Evolutionary conservation across 2,329 filamentous ascomycete genomes (phyloP).

Genomic region (Herpotrichia juniperi): DNA sequence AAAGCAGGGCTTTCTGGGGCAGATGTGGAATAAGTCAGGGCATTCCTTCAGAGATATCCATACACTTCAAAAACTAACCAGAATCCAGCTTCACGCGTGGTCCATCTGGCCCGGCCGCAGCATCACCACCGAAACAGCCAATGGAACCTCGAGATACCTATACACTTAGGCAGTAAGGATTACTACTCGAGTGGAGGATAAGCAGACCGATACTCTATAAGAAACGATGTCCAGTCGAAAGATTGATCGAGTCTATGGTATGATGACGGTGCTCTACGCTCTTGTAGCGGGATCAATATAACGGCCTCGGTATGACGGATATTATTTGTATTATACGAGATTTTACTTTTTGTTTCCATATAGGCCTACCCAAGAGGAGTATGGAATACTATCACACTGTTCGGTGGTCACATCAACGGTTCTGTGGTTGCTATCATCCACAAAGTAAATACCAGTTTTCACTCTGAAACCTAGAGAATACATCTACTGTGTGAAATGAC

Average conservation of each 20-base stretch:
- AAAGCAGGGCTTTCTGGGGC: conserved; percentile 38
- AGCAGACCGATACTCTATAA: conserved; percentile 16
- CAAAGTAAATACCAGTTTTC: too few relatives aligned
- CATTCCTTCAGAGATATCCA: neutral
- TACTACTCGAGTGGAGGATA: neutral
- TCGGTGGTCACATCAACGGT: too few relatives aligned
- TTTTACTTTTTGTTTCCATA: too few relatives aligned
- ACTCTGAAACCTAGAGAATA: too few relatives aligned
- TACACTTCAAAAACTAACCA: neutral
- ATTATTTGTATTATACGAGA: conserved; percentile 12
- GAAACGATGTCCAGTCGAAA: conserved; percentile 20
- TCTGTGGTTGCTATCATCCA: too few relatives aligned
- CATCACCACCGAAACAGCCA: conserved; percentile 9
- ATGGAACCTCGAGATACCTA: conserved; percentile 31
- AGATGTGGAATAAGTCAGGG: conserved; percentile 43
- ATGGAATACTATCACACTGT: too few relatives aligned
- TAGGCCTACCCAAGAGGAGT: too few relatives aligned
- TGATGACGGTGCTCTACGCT: neutral
- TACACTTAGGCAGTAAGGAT: conserved; percentile 30
- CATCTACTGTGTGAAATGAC: too few relatives aligned
- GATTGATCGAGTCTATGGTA: conserved; percentile 12
- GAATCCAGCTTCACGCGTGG: conserved; percentile 29
- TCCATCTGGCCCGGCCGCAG: conserved; percentile 9
- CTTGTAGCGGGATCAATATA: neutral
- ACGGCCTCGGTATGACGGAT: neutral